phyloP scores from a whole-genome alignment of 1,284 basidiomycete species.

The Cystobasidium sp. region DNA sequence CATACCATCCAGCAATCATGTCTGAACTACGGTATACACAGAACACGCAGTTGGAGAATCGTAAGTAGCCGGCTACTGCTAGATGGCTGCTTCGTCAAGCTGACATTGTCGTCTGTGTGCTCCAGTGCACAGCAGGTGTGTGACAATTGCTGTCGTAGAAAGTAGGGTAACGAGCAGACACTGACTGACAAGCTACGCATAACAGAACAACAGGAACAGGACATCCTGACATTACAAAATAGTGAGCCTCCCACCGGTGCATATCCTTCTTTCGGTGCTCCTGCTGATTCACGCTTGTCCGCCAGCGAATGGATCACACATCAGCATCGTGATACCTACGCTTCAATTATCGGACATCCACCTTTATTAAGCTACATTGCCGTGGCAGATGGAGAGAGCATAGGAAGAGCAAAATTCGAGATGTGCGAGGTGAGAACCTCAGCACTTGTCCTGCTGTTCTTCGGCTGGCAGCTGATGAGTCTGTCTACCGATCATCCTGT shows the following conservation, averaged over 20 bases:
- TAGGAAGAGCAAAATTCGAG: conserved; percentile 89
- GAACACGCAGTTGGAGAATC: conserved; percentile 44
- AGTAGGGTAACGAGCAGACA: background rate
- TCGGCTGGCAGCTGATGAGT: background rate
- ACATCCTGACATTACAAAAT: conserved; percentile 91
- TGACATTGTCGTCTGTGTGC: background rate
- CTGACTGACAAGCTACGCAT: conserved; percentile 1
- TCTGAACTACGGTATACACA: conserved; percentile 44
- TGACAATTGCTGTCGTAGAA: too few relatives aligned
- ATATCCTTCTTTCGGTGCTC: too few relatives aligned
- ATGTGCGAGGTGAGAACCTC: conserved; percentile 79
- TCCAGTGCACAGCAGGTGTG: conserved; percentile 19
- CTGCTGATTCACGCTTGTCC: too few relatives aligned
- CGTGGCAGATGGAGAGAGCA: conserved; percentile 89
- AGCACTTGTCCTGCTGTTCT: background rate
- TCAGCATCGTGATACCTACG: conserved; percentile 91
- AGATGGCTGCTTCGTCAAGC: background rate
- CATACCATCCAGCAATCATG: conserved; percentile 3
- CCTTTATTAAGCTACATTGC: conserved; percentile 83
- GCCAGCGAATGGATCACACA: conserved; percentile 94
- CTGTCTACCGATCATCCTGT: conserved; percentile 13
- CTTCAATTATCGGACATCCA: conserved; percentile 90
- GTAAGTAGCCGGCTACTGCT: background rate
- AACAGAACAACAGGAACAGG: conserved; percentile 61
- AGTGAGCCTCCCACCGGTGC: conserved; percentile 63